phyloP scores from a whole-genome alignment of 495 filamentous ascomycete genomes.

The Chaetomium cochliodes region DNA sequence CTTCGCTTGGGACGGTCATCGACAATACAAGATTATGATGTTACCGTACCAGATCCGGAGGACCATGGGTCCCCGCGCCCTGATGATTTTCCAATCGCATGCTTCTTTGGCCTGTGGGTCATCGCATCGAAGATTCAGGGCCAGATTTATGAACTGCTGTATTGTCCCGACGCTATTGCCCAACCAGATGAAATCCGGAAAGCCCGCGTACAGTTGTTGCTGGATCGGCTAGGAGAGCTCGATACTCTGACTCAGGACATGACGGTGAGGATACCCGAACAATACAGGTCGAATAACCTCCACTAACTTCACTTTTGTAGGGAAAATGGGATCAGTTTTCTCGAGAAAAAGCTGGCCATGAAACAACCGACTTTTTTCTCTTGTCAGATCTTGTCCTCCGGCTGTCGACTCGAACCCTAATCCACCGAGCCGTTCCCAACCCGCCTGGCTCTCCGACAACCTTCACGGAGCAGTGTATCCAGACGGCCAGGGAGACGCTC shows the following conservation, averaged over 20 bases:
- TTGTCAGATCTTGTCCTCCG: slow-evolving; percentile 56
- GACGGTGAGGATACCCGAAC: background rate
- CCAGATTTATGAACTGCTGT: slow-evolving; percentile 26
- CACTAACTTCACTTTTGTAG: background rate
- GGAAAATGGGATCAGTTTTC: background rate
- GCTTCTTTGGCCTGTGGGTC: slow-evolving; percentile 23
- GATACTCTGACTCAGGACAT: slow-evolving; percentile 1
- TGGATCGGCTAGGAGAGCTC: background rate
- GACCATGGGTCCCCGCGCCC: background rate
- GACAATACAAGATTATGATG: slow-evolving; percentile 61
- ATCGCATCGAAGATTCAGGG: slow-evolving; percentile 21
- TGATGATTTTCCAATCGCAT: background rate
- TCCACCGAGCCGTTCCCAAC: slow-evolving; percentile 60
- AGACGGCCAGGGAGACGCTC: slow-evolving; percentile 55
- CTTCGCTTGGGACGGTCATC: slow-evolving; percentile 61
- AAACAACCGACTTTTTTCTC: slow-evolving; percentile 45
- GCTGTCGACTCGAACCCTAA: slow-evolving; percentile 52
- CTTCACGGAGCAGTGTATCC: slow-evolving; percentile 58
- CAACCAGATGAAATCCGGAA: slow-evolving; percentile 17
- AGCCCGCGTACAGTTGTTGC: slow-evolving; percentile 1
- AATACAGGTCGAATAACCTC: background rate
- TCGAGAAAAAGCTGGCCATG: slow-evolving; percentile 10
- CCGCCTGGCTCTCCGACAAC: slow-evolving; percentile 43
- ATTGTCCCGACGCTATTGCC: slow-evolving; percentile 21
- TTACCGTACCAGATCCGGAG: slow-evolving; percentile 38